Evolutionary conservation across 2,329 filamentous ascomycete species (phyloP), one percentile per base, ranked within the genome.

Genomic region (Xylariales sp.): DNA sequence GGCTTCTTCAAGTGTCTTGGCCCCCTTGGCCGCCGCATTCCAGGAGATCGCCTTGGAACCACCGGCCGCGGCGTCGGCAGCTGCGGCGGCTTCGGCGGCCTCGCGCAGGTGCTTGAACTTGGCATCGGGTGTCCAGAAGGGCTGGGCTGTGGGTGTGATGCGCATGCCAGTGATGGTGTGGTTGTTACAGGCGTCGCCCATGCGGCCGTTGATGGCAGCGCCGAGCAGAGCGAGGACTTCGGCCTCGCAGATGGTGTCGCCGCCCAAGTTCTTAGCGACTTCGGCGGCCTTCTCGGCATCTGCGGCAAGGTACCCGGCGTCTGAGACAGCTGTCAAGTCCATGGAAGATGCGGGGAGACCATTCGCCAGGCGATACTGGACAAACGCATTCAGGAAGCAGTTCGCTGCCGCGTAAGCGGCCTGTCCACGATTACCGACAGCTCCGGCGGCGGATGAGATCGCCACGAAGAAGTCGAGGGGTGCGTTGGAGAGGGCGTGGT

Each of bases 121-220:
- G 40, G 69, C 71, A 36, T 80, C 76, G 3, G 64, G 54, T 3
- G 67, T 68, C 68, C 74, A 80, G 60, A 76, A 79, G 0, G 73
- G 73, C 37, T 68, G 57, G 49, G 65, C 59, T 3, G 59, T 58
- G 5, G 65, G 63, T 16, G 65, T 70, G 46, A 78, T 69, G 40
- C 68, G 64, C 54, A 79, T 67, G 2, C 76, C 76, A 0, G 74
- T 78, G 46, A 79, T 73, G 27, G 66, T 68, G 51, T 79, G 74
- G 31, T 60, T 64, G 42, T 69, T 65, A 54, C 71, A 76, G 0
- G 63, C 57, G 1, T 51, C 48, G 0, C 55, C 55, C 4, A 75
- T 50, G 20, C 64, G 60, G 2, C 72, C 73, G 5, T 57, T 63
- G 29, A 80, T 71, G 14, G 73, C 72, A 0, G 72, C 68, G 1